These are phyloP conservation scores for Populus hybrid DNA, from an alignment of 441 rosid genomes.

Conservation along the genomic window DNA sequence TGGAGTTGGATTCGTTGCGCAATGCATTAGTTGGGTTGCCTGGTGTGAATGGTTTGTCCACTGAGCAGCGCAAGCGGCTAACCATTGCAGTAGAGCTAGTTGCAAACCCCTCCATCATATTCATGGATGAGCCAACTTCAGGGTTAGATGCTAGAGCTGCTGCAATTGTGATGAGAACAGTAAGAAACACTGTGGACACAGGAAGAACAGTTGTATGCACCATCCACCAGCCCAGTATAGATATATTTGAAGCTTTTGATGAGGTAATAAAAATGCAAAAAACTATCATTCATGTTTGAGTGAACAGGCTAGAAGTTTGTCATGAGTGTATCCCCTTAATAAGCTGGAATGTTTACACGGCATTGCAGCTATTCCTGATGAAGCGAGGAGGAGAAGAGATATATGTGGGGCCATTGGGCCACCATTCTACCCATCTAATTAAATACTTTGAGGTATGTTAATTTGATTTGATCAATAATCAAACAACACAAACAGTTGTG, in stretches of 20 bases:
- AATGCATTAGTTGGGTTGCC: slow-evolving; percentile 68
- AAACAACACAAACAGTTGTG: background rate
- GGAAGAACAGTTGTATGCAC: slow-evolving; percentile 82
- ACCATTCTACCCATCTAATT: slow-evolving; percentile 50
- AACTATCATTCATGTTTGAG: too few relatives aligned
- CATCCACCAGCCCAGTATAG: slow-evolving; percentile 86
- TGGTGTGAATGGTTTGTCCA: slow-evolving; percentile 72
- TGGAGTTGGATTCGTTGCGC: slow-evolving; percentile 51
- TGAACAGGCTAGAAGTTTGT: background rate
- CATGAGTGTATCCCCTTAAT: background rate
- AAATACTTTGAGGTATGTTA: slow-evolving; percentile 63
- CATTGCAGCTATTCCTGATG: slow-evolving; percentile 56
- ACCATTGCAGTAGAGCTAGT: slow-evolving; percentile 80
- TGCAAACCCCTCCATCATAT: slow-evolving; percentile 77
- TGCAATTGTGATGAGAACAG: slow-evolving; percentile 81
- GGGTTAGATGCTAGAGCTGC: slow-evolving; percentile 87
- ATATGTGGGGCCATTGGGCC: slow-evolving; percentile 77
- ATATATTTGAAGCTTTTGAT: slow-evolving; percentile 81
- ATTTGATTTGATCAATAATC: background rate
- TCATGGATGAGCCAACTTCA: slow-evolving; percentile 89
- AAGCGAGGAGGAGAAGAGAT: slow-evolving; percentile 83
- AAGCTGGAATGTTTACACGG: background rate
- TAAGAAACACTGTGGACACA: slow-evolving; percentile 82
- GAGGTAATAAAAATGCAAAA: slow-evolving; percentile 36
- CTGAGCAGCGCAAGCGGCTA: slow-evolving; percentile 74